A percentile compares a stretch with the other conserved stretches of the same genome.
Evolutionary conservation across 2,329 filamentous ascomycete genomes (phyloP).

Genomic region (Ascochyta pisi): DNA sequence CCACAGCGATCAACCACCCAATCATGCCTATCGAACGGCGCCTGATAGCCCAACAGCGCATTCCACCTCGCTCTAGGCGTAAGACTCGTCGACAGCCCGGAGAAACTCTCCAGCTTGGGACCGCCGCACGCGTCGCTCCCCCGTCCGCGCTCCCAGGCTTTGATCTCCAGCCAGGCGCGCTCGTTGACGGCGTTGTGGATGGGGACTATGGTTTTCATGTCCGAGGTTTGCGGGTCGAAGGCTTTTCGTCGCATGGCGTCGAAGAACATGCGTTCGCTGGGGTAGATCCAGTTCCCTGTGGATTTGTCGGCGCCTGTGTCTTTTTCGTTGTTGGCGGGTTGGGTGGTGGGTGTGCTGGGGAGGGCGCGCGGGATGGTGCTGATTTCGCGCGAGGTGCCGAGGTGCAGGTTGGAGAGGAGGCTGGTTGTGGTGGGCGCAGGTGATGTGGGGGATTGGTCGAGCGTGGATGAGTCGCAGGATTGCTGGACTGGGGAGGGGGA

Average conservation of each 20-base stretch:
- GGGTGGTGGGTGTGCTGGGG: conserved; percentile 37
- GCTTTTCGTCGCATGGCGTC: conserved; percentile 94
- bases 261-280: conserved; percentile 97
- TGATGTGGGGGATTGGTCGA: conserved; percentile 40
- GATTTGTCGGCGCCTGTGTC: conserved; percentile 69
- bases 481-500: conserved; percentile 27
- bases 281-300: conserved; percentile 95
- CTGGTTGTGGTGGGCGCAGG: conserved; percentile 24
- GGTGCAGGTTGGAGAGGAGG: conserved; percentile 41
- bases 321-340: conserved; percentile 75
- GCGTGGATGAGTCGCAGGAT: conserved; percentile 49
- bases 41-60: conserved; percentile 82
- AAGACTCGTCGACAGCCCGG: conserved; percentile 68
- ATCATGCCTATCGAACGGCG: conserved; percentile 94
- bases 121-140: conserved; percentile 71
- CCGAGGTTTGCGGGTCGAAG: conserved; percentile 70
- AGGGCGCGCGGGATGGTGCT: conserved; percentile 46
- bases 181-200: conserved; percentile 99
- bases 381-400: conserved; percentile 55
- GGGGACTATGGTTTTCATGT: conserved; percentile 91
- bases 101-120: conserved; percentile 83
- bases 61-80: conserved; percentile 86
- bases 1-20: conserved; percentile 96
- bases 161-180: conserved; percentile 91
- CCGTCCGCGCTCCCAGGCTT: conserved; percentile 79